These are phyloP conservation scores for Spiraea crenata DNA, from an alignment of 331 rosid genomes.

Conservation along the genomic window DNA sequence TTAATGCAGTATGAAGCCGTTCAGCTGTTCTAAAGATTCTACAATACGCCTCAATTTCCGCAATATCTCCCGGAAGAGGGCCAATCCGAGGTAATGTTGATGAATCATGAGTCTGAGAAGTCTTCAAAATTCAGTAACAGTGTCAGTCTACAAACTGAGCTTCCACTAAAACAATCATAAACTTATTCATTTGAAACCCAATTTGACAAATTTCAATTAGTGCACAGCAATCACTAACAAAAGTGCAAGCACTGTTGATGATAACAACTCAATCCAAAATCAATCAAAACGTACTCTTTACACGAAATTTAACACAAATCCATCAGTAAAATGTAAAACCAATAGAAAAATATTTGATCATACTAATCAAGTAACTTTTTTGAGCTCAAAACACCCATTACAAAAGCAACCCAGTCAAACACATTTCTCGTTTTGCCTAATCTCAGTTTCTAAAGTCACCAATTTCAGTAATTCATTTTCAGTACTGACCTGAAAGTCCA, in stretches of 20 bases:
- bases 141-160: conserved; percentile 19
- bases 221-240: not conserved
- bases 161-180: not conserved
- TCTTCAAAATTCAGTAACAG: conserved; percentile 38
- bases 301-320: not conserved
- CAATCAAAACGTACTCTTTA: not conserved
- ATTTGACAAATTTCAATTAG: not conserved
- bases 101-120: conserved; percentile 39
- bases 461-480: not conserved
- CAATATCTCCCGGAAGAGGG: conserved; percentile 94
- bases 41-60: conserved; percentile 96
- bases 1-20: conserved; percentile 63
- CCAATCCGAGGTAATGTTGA: conserved; percentile 62
- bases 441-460: not conserved
- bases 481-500: conserved; percentile 71
- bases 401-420: not conserved
- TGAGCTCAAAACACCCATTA: not conserved
- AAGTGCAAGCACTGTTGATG: not conserved
- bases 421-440: not conserved
- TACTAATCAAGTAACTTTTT: not conserved
- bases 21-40: conserved; percentile 82
- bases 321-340: not conserved
- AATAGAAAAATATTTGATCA: not conserved
- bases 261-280: not conserved
- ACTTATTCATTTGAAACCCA: not conserved